Evolutionary conservation across 179 eudicot species (phyloP), one percentile per base, ranked within the genome.

Genomic region (Silene coronaria): DNA sequence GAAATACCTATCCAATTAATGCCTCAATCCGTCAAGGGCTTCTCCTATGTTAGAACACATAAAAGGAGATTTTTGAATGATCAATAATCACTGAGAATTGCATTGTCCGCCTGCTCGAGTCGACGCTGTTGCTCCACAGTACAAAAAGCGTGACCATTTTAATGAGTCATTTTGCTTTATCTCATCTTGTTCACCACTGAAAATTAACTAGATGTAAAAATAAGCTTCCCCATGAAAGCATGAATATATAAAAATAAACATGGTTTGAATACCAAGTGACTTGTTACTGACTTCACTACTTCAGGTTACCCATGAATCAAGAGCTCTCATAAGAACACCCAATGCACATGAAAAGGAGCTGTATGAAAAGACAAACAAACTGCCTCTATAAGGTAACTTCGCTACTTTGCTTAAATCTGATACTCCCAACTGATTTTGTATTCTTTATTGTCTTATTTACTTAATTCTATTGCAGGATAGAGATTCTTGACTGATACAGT

Each of bases 401-500:
- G 2, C 36, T 21, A 6, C 48, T 62, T 55, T 71, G 57, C 66
- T 8, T 32, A 26, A 63, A 77, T 57, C 71, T 71, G 46, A 8
- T 53, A 5, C 12, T 73, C 26, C 24, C 16, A 13, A 5, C 12
- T 34, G 42, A 62, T 51, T 4, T 10, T 24, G 11, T 26, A 51
- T 23, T 24, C 23, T 72, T 48, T 14, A 24, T 57, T 24, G 27
- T 26, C 71, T 58, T 32, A 67, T 19, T 19, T 72, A 27, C 51
- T 74, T 53, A 53, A 71, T 55, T 58, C 42, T 26, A 27, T 38
- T 55, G 76, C 84, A 84, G 86, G 86, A 84, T 60, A 78, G 53
- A 73, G 74, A 62, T 48, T 84, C 38, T 26, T 78, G 64, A 70
- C 65, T 28, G 84, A 83, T 71, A 72, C 57, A 70, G 59, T 28